Percentiles rank a stretch among this genome's conserved stretches.
Evolutionary conservation across 257 asterid genomes (phyloP).

Genomic region (Haberlea rhodopensis): DNA sequence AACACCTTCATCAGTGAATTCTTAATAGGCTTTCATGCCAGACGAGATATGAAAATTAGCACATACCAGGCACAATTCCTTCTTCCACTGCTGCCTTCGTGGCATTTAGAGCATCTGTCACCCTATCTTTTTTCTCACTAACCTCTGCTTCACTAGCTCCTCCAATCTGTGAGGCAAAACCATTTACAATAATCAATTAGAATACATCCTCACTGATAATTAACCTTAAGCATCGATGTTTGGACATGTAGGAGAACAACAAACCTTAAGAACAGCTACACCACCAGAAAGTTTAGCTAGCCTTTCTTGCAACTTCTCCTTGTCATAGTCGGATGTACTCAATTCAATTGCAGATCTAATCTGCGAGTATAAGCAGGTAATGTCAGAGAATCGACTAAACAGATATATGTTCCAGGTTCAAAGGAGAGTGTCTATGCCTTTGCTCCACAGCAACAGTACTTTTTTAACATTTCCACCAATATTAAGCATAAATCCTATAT

Average conservation of each 20-base stretch:
- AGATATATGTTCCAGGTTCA: not conserved
- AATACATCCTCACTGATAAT: not conserved
- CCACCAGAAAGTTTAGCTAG: too few relatives aligned
- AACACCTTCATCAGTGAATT: not conserved
- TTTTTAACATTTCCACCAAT: not conserved
- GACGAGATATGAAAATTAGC: not conserved
- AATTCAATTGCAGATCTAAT: slow-evolving; percentile 43
- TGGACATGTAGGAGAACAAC: too few relatives aligned
- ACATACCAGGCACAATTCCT: slow-evolving; percentile 82
- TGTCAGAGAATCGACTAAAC: not conserved
- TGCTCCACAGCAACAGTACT: not conserved
- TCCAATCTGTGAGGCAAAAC: slow-evolving; percentile 57
- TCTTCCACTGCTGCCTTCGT: slow-evolving; percentile 98
- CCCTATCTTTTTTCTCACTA: slow-evolving; percentile 92
- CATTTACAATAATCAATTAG: not conserved
- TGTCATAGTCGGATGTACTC: too few relatives aligned
- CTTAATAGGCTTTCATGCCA: not conserved
- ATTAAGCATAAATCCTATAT: not conserved
- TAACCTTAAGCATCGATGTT: not conserved
- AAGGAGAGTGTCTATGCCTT: not conserved
- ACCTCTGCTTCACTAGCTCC: slow-evolving; percentile 98
- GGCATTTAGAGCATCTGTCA: slow-evolving; percentile 91
- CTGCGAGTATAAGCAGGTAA: slow-evolving; percentile 33
- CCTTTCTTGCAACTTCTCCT: too few relatives aligned
- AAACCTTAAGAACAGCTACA: too few relatives aligned